Percentiles rank a stretch among this genome's conserved stretches.
phyloP scores from a whole-genome alignment of 352 stramenopile genomes.

The Globisporangium echinulatum region DNA sequence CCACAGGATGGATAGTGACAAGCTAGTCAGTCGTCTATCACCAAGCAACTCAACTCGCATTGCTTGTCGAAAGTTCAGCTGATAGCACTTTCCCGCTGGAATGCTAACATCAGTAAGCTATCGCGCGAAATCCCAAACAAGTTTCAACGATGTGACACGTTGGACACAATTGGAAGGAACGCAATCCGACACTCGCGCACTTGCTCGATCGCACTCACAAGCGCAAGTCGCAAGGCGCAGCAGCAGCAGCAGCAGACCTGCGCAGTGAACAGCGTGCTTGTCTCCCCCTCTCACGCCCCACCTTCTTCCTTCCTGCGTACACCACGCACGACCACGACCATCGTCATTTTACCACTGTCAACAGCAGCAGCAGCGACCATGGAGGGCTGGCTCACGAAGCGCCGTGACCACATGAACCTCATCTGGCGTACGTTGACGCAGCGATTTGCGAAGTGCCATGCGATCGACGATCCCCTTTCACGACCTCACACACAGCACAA shows the following conservation, averaged over 20 bases:
- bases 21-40: no score
- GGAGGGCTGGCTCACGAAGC: constrained; percentile 87
- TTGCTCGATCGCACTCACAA: neutral
- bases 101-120: no score
- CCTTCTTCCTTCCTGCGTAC: neutral
- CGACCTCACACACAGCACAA: neutral
- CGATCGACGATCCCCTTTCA: no score
- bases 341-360: no score
- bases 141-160: neutral
- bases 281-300: no score
- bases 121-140: no score
- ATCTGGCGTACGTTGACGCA: constrained; percentile 74
- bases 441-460: no score
- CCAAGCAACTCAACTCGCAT: no score
- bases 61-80: no score
- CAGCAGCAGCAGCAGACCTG: neutral
- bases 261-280: no score
- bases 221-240: neutral
- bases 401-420: constrained; percentile 87
- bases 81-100: no score
- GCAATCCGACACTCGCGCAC: neutral
- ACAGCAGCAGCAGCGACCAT: constrained; percentile 23
- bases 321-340: neutral
- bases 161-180: neutral
- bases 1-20: no score